Percentiles rank a stretch among this genome's conserved stretches.
These are phyloP conservation scores for Candida tetrigidarum DNA, from an alignment of 1,139 yeast species.

Conservation along the genomic window DNA sequence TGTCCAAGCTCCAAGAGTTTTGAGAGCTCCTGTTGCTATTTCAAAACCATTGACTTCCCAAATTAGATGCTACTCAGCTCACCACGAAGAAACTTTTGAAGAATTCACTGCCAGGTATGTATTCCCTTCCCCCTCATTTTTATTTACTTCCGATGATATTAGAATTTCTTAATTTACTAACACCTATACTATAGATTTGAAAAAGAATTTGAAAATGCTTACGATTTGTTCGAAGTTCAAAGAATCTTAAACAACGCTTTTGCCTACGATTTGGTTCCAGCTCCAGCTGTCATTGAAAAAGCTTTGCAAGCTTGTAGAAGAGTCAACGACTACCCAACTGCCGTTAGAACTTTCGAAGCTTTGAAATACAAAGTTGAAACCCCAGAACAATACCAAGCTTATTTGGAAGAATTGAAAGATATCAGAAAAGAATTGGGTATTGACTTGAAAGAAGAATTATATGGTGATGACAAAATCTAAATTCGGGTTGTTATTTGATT, in stretches of 20 bases:
- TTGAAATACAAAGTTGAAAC: conserved; percentile 95
- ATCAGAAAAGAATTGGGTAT: conserved; percentile 92
- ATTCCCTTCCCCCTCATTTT: neutral
- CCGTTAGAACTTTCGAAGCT: conserved; percentile 96
- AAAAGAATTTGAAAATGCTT: conserved; percentile 97
- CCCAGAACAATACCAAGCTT: conserved; percentile 91
- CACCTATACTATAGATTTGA: conserved; percentile 61
- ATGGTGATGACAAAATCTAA: conserved; percentile 28
- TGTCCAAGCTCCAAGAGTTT: conserved; percentile 30
- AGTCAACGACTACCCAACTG: conserved; percentile 98
- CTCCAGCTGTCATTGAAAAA: conserved; percentile 94
- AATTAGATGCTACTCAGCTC: conserved; percentile 71
- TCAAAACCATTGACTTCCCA: conserved; percentile 19
- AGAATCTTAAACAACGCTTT: conserved; percentile 89
- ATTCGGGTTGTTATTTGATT: neutral
- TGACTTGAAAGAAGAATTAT: conserved; percentile 92
- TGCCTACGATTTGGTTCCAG: conserved; percentile 98
- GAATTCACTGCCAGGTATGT: conserved; percentile 83
- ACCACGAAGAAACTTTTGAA: conserved; percentile 90
- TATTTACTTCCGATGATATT: no score
- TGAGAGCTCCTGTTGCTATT: conserved; percentile 21
- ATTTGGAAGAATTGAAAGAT: conserved; percentile 92
- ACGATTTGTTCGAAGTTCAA: conserved; percentile 97
- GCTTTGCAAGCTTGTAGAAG: conserved; percentile 99
- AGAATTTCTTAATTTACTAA: no score